Base-by-base conservation (phyloP, 2,329 filamentous ascomycete genomes). In the Hymenoscyphus fructigenus region DNA sequence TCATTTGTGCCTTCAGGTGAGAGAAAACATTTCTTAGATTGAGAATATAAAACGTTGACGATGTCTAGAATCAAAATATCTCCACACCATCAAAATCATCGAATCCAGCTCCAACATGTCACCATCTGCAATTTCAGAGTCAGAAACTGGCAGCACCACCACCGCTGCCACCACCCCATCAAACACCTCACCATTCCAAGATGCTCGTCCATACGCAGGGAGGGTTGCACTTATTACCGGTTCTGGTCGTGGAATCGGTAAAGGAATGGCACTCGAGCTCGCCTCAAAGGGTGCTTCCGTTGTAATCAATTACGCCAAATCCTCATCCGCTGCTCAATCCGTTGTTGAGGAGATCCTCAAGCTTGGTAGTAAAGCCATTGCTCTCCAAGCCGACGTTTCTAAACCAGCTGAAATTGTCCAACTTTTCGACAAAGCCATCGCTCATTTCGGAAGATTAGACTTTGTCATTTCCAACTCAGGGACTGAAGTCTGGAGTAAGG, bases 141-240 rank as follows among this genome's bases (percentile, higher is more conserved):
- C 53, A 10, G 26, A 28, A 57, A 57, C 10, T 29, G 55, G 32
- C 38, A 38, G 14, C 55, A 44, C 14, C 44, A 55, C 5, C 14
- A 50, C 44, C 20, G 20, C n/a, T 23, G 29, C 12, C 14, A 50
- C 20, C 44, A 26, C 44, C 2, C n/a, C 17, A 20, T 17, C 55
- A 9, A 59, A 50, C 32, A 32, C 23, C 36, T 32, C 23, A 17
- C 29, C 38, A 32, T 29, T 38, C 5, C 44, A 56, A 34, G 41
- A 41, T n/a, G 15, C 55, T 26, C 26, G 29, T 28, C 60, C 64
- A 28, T 62, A 57, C 53, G 23, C 29, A 32, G 71, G 71, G 73
- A 95, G 95, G 78, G 86, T 95, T 57, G 91, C 90, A 70, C 89
- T 96, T 68, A 85, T 96, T 56, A 96, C 92, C 0, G 92, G 92